Evolutionary conservation across 192 early-diverging fungal genomes (phyloP), one percentile per base, ranked within the genome.

Genomic region (Spinellus fusiger): DNA sequence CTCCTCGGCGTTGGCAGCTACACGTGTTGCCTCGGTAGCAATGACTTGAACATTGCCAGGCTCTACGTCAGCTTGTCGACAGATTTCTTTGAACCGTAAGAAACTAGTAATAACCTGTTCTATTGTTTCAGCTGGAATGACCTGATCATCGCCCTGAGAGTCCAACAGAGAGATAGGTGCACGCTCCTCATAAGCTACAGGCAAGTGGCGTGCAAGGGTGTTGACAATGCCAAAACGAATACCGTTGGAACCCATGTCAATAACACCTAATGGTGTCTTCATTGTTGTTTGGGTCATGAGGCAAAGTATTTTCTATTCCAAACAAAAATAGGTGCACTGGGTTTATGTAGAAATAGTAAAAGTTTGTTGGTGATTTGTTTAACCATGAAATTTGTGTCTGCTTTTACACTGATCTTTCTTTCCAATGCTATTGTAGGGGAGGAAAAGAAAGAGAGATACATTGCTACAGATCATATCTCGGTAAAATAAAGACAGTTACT

Each of bases 221-320:
- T 62, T 67, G n/a, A 80, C 68, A 35, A 83, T 78, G 8, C 77
- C 77, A 28, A 83, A 83, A 28, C 81, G 70, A 23, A 83, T 80
- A 29, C 81, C 81, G 61, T 83, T 83, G 47, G 77, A 79, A 28
- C 81, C 81, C 73, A 83, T 83, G 48, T 83, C 81, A 6, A 83
- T 62, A 8, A 83, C 73, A 9, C 73, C 81, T 1, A 79, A 57
- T 10, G 77, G 72, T 34, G 52, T 62, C 25, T 52, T 32, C 6
- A 59, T 50, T 22, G 59, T 29, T 34, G 28, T 13, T 10, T 18
- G 15, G 13, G 40, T 44, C 40, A 44, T 44, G n/a, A n/a, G n/a
- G n/a, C n/a, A n/a, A n/a, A n/a, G n/a, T n/a, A n/a, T n/a, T n/a
- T n/a, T n/a, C n/a, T n/a, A n/a, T n/a, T n/a, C n/a, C n/a, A n/a